These are phyloP conservation scores for Heterobasidion occidentale DNA, from an alignment of 1,284 basidiomycete genomes.

Conservation along the genomic window DNA sequence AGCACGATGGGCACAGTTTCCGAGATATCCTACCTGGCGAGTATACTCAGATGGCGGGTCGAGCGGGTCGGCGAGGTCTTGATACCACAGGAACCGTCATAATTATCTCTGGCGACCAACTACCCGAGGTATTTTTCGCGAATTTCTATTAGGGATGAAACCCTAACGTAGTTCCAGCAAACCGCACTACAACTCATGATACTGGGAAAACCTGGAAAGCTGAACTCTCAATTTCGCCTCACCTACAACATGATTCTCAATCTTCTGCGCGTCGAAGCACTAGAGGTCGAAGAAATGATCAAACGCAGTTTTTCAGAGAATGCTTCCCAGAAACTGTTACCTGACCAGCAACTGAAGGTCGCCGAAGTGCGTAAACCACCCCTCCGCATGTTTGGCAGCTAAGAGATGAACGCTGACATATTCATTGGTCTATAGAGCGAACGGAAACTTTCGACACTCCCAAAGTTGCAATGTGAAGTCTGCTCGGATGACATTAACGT, in stretches of 20 bases:
- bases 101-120: conserved; percentile 77
- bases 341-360: conserved; percentile 89
- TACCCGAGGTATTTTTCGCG: conserved; percentile 67
- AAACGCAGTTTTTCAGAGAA: conserved; percentile 99
- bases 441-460: conserved; percentile 57
- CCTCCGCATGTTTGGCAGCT: neutral
- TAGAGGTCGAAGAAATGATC: conserved; percentile 99
- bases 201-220: conserved; percentile 83
- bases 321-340: conserved; percentile 85
- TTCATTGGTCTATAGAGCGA: conserved; percentile 51
- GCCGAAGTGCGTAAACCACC: conserved; percentile 42
- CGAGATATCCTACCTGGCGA: conserved; percentile 86
- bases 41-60: conserved; percentile 99
- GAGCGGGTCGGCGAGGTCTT: conserved; percentile 92
- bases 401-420: neutral
- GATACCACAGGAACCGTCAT: conserved; percentile 96
- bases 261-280: conserved; percentile 90
- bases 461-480: conserved; percentile 61
- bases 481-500: conserved; percentile 66
- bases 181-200: conserved; percentile 82
- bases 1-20: conserved; percentile 93
- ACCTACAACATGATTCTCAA: conserved; percentile 99
- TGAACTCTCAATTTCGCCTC: conserved; percentile 95
- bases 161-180: conserved; percentile 38
- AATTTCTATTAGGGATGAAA: neutral